These are phyloP conservation scores for Sporothrix curviconia DNA, from an alignment of 2,329 filamentous ascomycete species.

Conservation along the genomic window DNA sequence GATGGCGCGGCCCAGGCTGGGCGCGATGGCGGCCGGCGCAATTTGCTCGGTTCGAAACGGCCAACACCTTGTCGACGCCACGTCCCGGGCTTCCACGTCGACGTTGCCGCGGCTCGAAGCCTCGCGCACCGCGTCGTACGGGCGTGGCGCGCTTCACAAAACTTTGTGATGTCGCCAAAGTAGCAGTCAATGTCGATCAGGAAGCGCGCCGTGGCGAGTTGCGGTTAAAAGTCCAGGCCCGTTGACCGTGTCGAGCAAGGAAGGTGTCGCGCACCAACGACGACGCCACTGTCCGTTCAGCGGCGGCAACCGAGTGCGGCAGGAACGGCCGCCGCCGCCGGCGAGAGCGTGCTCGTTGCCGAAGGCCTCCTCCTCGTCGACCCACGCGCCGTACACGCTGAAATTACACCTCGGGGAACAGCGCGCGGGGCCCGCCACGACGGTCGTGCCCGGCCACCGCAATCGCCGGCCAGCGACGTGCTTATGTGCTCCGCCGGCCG, in stretches of 20 bases:
- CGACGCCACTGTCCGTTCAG: slow-evolving; percentile 67
- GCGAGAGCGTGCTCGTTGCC: neutral
- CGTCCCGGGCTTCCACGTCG: slow-evolving; percentile 94
- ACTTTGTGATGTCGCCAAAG: slow-evolving; percentile 76
- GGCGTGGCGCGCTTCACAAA: slow-evolving; percentile 90
- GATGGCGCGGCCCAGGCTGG: slow-evolving; percentile 87
- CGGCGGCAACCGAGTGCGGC: slow-evolving; percentile 77
- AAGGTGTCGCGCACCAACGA: slow-evolving; percentile 77
- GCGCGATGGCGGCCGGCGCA: slow-evolving; percentile 91
- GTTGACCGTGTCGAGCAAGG: slow-evolving; percentile 90
- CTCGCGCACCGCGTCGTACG: slow-evolving; percentile 83
- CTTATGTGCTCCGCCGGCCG: slow-evolving; percentile 41
- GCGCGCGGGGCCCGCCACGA: slow-evolving; percentile 67
- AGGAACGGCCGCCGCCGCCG: slow-evolving; percentile 61
- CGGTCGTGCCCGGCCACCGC: slow-evolving; percentile 66
- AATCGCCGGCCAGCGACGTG: slow-evolving; percentile 72
- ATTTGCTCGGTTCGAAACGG: slow-evolving; percentile 91
- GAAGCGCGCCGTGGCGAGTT: slow-evolving; percentile 77
- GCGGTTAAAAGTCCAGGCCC: slow-evolving; percentile 87
- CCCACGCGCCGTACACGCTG: slow-evolving; percentile 62
- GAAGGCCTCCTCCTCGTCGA: slow-evolving; percentile 4
- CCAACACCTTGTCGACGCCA: slow-evolving; percentile 96
- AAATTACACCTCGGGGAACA: slow-evolving; percentile 93
- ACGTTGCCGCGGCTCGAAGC: slow-evolving; percentile 53
- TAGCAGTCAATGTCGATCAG: slow-evolving; percentile 93